Evolutionary conservation across 768 basidiomycete species (phyloP).

Genomic region (Kwoniella dejecticola): DNA sequence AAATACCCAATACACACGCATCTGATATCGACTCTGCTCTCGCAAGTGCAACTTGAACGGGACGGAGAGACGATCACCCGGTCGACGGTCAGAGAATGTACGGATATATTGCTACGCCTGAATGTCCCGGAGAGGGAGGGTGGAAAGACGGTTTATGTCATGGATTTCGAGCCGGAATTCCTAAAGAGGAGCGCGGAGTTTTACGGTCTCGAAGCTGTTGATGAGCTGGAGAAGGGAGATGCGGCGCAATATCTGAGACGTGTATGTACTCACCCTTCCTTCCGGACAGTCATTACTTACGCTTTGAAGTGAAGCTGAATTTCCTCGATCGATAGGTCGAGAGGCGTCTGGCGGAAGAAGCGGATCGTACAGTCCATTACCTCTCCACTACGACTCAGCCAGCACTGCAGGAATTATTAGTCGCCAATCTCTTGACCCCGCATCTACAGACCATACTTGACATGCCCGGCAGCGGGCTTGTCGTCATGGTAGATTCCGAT

Average conservation of each 20-base stretch:
- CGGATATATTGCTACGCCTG: conserved; percentile 78
- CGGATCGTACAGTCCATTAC: conserved; percentile 81
- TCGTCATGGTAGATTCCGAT: conserved; percentile 80
- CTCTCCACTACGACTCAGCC: conserved; percentile 71
- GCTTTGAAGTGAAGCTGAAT: background rate
- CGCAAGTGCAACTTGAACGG: conserved; percentile 85
- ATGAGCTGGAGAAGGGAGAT: conserved; percentile 71
- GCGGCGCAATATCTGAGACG: conserved; percentile 76
- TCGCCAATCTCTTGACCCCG: conserved; percentile 72
- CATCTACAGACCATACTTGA: conserved; percentile 74
- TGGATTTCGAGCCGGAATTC: conserved; percentile 79
- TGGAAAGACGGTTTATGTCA: conserved; percentile 69
- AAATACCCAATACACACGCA: conserved; percentile 76
- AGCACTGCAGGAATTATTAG: conserved; percentile 72
- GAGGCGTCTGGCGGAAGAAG: conserved; percentile 76
- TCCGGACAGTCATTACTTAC: background rate
- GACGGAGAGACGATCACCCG: conserved; percentile 87
- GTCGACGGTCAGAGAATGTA: conserved; percentile 84
- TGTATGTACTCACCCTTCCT: conserved; percentile 60
- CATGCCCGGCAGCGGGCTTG: conserved; percentile 80
- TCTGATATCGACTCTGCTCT: conserved; percentile 76
- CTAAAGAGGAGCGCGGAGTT: conserved; percentile 75
- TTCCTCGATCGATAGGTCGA: conserved; percentile 65
- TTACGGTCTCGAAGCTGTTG: conserved; percentile 73
- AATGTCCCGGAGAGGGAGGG: conserved; percentile 51